Percentiles rank a stretch among this genome's conserved stretches.
These are phyloP conservation scores for Botrytis elliptica DNA, from an alignment of 2,329 filamentous ascomycete species.

Conservation along the genomic window DNA sequence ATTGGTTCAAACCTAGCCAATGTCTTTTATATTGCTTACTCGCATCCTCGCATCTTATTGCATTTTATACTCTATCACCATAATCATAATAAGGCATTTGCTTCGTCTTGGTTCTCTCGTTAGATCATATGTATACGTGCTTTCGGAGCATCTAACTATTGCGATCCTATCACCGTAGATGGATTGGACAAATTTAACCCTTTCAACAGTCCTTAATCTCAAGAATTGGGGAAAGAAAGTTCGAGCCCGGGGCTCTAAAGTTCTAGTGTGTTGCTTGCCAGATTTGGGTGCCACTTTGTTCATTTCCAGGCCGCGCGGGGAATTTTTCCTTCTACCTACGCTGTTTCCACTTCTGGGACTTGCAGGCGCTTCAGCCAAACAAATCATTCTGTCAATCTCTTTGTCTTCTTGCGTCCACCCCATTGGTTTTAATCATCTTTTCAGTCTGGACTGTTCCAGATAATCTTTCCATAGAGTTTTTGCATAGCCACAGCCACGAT, in stretches of 20 bases:
- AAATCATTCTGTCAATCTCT: background rate
- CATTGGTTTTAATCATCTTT: background rate
- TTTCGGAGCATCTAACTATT: background rate
- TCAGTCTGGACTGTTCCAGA: background rate
- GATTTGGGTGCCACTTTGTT: constrained; percentile 1
- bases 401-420: background rate
- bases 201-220: constrained; percentile 6
- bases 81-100: background rate
- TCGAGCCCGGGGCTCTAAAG: background rate
- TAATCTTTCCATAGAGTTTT: background rate
- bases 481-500: constrained; percentile 3
- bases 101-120: background rate
- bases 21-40: background rate
- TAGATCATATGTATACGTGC: background rate
- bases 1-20: background rate
- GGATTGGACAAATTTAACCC: background rate
- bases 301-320: constrained; percentile 10
- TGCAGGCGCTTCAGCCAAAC: background rate
- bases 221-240: background rate
- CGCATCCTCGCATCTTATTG: background rate
- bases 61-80: background rate
- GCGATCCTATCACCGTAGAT: background rate
- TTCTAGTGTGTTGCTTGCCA: background rate
- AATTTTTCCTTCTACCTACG: background rate
- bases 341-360: background rate